Conservation (phyloP, 371 early-diverging fungal species). For the Syncephalis plumigaleata region DNA sequence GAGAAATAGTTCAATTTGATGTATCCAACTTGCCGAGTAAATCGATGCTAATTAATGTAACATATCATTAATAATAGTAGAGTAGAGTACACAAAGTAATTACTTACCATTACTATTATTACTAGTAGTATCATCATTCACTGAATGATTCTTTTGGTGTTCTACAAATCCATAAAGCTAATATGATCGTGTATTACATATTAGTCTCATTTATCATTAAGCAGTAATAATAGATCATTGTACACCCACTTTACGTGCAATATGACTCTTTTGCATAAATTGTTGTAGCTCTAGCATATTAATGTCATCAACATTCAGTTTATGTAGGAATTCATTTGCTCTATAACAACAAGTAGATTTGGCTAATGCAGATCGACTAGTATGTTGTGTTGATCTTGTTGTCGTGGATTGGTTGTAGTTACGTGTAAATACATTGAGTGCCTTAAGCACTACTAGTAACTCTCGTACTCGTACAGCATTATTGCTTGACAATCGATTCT, state of each 20-base stretch:
- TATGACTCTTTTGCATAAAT: slow-evolving; percentile 46
- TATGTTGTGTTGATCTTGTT: too few species aligned
- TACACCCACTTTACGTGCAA: slow-evolving; percentile 42
- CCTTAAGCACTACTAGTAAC: slow-evolving; percentile 25
- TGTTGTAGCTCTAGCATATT: slow-evolving; percentile 67
- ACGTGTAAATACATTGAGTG: slow-evolving; percentile 6
- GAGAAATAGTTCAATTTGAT: slow-evolving; percentile 33
- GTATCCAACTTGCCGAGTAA: neutral
- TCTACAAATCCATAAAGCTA: neutral
- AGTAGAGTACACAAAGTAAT: too few species aligned
- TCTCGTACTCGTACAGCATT: slow-evolving; percentile 68
- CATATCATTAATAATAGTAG: too few species aligned
- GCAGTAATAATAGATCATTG: too few species aligned
- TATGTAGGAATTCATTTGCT: slow-evolving; percentile 54
- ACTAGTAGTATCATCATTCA: too few species aligned
- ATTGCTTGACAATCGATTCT: slow-evolving; percentile 40
- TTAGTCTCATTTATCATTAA: too few species aligned
- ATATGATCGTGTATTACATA: neutral
- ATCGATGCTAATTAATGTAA: too few species aligned
- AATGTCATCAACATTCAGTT: slow-evolving; percentile 54
- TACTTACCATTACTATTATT: too few species aligned
- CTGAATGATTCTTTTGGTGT: too few species aligned
- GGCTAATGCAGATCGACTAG: too few species aligned
- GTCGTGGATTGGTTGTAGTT: too few species aligned
- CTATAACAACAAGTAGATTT: too few species aligned